These are phyloP conservation scores for Fonsecaea monophora DNA, from an alignment of 2,329 filamentous ascomycete genomes.

Conservation along the genomic window DNA sequence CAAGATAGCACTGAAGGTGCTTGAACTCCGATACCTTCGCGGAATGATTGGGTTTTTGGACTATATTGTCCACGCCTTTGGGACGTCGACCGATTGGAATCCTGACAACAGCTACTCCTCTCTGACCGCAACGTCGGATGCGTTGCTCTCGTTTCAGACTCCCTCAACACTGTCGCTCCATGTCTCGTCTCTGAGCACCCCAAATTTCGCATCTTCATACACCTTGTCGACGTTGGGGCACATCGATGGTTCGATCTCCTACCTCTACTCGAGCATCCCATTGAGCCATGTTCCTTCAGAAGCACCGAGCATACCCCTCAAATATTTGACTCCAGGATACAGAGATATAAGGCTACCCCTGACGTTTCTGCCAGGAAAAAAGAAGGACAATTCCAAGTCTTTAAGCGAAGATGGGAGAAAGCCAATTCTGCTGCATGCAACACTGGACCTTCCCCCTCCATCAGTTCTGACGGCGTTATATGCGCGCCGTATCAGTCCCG, in stretches of 20 bases:
- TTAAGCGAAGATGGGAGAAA: constrained; percentile 42
- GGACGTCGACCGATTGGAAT: constrained; percentile 85
- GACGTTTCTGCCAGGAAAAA: constrained; percentile 32
- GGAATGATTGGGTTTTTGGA: constrained; percentile 97
- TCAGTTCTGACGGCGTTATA: constrained; percentile 87
- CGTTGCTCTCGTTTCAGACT: constrained; percentile 85
- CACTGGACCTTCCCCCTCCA: constrained; percentile 64
- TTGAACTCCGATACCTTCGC: background rate
- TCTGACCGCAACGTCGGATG: constrained; percentile 81
- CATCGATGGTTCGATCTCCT: constrained; percentile 96
- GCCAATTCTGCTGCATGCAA: constrained; percentile 54
- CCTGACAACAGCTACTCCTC: constrained; percentile 89
- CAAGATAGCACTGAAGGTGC: constrained; percentile 35
- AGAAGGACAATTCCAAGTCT: background rate
- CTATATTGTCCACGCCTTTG: constrained; percentile 91
- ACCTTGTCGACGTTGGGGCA: constrained; percentile 86
- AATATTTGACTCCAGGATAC: constrained; percentile 81
- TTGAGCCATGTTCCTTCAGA: constrained; percentile 69
- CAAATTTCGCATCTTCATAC: constrained; percentile 94
- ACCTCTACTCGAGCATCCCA: constrained; percentile 88
- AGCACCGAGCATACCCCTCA: constrained; percentile 77
- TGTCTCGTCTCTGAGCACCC: constrained; percentile 87
- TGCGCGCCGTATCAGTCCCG: constrained; percentile 76
- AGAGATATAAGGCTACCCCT: constrained; percentile 49
- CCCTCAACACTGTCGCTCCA: constrained; percentile 84